Evolutionary conservation across 2,329 filamentous ascomycete species (phyloP), one percentile per base, ranked within the genome.

Genomic region (Botrytis fabae): DNA sequence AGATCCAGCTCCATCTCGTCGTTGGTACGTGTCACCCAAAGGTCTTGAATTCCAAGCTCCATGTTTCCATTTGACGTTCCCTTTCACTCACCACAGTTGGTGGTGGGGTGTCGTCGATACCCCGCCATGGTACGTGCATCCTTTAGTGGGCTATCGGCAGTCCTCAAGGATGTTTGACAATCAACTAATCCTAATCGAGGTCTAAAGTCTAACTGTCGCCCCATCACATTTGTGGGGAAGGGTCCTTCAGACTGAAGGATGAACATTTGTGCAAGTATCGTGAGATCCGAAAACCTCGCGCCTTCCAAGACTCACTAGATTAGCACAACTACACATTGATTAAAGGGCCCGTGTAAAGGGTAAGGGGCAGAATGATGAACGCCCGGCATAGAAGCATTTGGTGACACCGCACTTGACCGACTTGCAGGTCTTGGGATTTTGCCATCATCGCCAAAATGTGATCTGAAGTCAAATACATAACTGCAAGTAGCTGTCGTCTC

Each of bases 71-170:
- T 28, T 64, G n/a, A 32, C 18, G 25, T 63, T 16, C 12, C 61
- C 38, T 42, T 44, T 32, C 38, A 54, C 48, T 54, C 61, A 28
- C 61, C n/a, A 28, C 51, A 28, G n/a, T 54, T 54, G 25, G 25
- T 54, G 25, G 25, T 22, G 48, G 48, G 63, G 63, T 38, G 28
- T 51, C 42, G 25, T 42, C 18, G 8, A 35, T 46, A 70, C 68
- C 68, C 68, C 68, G 68, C 68, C 68, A 70, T 70, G 68, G 51
- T 46, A 69, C 51, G 54, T 61, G 51, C 66, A 60, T 69, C 59
- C n/a, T 35, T 60, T 44, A 59, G 38, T 69, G 40, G 20, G 12
- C 22, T 18, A 46, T 61, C 66, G 66, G 66, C 32, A 20, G 51
- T 42, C 57, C 40, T 68, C 64, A 57, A 57, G 48, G 48, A 25